Base-by-base conservation (phyloP, 2,329 filamentous ascomycete genomes). In the Pseudogymnoascus sp. region DNA sequence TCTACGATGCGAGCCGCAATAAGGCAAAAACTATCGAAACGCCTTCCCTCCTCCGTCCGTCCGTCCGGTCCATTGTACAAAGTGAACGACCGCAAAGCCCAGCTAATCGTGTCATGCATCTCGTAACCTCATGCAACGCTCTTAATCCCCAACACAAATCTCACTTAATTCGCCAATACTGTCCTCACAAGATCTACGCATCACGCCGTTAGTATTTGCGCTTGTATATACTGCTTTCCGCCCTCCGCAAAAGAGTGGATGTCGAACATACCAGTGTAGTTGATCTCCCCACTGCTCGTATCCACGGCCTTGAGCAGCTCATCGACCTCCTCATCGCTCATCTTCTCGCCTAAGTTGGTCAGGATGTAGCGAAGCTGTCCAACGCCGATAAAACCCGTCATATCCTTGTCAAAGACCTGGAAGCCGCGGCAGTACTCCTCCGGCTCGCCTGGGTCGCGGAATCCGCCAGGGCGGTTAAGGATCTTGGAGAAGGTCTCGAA, bases 371-470 rank as follows among this genome's bases (percentile, higher is more conserved):
- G 89, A 74, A 99, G 83, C 78, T 99, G 94, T 61, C 94, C 94
- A 65, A 97, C 92, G 60, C 92, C 94, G 73, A 99, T 97, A 75
- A 92, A 96, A 58, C 94, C 94, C 62, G 91, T 96, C 84, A 96
- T 88, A 74, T 99, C 94, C 78, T 99, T 99, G 77, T 99, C 94
- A 70, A 99, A 99, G 59, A 99, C 94, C 76, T 99, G 94, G 80
- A 99, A 99, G 60, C 94, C 94, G 64, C 92, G 89, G 76, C 92
- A 96, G 78, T 99, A 99, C 75, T 97, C 92, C 72, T 97, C 92
- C 38, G 94, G 92, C 77, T 96, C 92, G 73, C 94, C 94, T 2
- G 94, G 92, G 70, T 97, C 94, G 73, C 94, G 91, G 88, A 99
- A 99, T 69, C 94, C 94, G 72, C 92, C 92, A 34, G 94, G 94